Evolutionary conservation across 202 grass and related monocot species (phyloP).

Genomic region (Zoysia matrella): DNA sequence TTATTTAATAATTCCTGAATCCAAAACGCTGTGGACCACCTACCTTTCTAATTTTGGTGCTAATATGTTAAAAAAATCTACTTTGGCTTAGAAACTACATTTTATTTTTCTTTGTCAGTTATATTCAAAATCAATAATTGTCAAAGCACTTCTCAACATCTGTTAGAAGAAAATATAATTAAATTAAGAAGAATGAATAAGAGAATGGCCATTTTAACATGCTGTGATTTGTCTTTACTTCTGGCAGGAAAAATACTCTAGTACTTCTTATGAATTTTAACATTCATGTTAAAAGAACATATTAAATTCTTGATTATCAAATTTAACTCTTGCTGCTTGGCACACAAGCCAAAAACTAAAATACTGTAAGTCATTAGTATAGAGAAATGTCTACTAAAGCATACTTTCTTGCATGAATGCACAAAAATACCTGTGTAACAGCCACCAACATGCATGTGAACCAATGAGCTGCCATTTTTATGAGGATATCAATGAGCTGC

Average conservation of each 20-base stretch:
- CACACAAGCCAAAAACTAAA: background rate
- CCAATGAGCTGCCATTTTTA: background rate
- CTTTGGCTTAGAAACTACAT: background rate
- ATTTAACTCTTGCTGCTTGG: background rate
- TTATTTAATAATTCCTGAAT: too few species aligned
- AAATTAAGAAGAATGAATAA: too few species aligned
- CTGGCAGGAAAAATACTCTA: background rate
- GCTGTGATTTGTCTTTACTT: background rate
- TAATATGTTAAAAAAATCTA: background rate
- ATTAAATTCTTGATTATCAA: conserved; percentile 5
- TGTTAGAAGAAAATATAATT: background rate
- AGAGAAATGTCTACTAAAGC: background rate
- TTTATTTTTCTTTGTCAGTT: background rate
- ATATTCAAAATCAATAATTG: background rate
- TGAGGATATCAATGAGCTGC: too few species aligned
- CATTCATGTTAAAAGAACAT: background rate
- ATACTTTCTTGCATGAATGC: background rate
- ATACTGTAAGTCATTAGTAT: background rate
- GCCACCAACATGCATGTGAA: background rate
- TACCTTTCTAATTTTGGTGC: background rate
- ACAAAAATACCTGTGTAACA: background rate
- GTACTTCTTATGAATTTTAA: background rate
- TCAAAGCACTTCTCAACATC: background rate
- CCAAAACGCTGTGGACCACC: too few species aligned
- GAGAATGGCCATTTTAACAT: too few species aligned